phyloP scores from a whole-genome alignment of 352 stramenopile species.

The Phytopythium kandeliae region DNA sequence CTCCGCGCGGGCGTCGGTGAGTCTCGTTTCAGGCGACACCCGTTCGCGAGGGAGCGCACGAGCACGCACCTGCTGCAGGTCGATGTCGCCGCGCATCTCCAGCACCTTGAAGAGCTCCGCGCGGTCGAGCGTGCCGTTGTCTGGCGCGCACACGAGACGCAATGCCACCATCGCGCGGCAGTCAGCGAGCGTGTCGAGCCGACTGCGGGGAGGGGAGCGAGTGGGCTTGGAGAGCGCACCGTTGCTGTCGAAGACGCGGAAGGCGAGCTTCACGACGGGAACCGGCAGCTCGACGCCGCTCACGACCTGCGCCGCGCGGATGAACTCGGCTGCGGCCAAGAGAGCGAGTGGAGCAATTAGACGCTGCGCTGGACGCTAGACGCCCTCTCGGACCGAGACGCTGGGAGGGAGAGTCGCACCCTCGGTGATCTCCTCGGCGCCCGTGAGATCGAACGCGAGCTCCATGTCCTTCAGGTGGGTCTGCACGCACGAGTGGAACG shows the following conservation, averaged over 20 bases:
- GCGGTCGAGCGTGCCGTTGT: conserved; percentile 60
- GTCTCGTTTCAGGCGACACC: no score
- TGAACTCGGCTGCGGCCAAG: conserved; percentile 42
- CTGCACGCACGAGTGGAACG: conserved; percentile 72
- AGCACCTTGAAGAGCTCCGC: conserved; percentile 64
- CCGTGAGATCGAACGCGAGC: conserved; percentile 61
- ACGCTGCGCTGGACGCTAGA: no score
- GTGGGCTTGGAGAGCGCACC: conserved; percentile 15
- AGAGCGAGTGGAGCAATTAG: neutral
- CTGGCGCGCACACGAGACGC: conserved; percentile 16
- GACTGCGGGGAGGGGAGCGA: no score
- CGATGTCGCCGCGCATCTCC: conserved; percentile 50
- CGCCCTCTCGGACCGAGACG: no score
- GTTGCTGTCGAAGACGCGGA: conserved; percentile 69
- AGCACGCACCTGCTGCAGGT: conserved; percentile 37
- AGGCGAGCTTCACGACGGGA: conserved; percentile 64
- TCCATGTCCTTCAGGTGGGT: conserved; percentile 69
- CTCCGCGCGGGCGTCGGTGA: neutral
- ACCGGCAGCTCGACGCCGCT: conserved; percentile 61
- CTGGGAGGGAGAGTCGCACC: no score
- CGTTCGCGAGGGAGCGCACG: no score
- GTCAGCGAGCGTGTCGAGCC: neutral
- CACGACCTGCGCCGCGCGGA: conserved; percentile 54
- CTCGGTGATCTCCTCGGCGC: conserved; percentile 62
- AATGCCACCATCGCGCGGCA: no score